These are phyloP conservation scores for Phlebiopsis flavidoalba DNA, from an alignment of 768 basidiomycete genomes.

Conservation along the genomic window DNA sequence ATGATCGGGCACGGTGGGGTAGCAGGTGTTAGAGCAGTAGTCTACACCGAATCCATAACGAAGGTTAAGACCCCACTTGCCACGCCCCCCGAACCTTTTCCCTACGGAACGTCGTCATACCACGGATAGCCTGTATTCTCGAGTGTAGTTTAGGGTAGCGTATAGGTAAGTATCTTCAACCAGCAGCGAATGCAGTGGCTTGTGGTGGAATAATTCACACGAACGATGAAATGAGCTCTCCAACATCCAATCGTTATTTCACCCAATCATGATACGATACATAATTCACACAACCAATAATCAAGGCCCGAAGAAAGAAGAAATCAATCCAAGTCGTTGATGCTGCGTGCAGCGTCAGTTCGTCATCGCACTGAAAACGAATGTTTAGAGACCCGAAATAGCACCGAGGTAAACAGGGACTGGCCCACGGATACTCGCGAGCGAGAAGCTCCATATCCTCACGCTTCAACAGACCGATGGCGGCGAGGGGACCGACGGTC, in stretches of 20 bases:
- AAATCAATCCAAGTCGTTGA: conserved; percentile 2
- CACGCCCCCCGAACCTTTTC: too few relatives aligned
- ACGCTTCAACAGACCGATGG: background rate
- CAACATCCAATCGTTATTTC: background rate
- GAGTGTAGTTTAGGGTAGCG: too few relatives aligned
- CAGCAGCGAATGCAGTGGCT: too few relatives aligned
- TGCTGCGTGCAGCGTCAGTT: background rate
- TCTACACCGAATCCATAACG: too few relatives aligned
- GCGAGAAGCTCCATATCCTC: conserved; percentile 1
- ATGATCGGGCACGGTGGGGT: too few relatives aligned
- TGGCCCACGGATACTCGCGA: conserved; percentile 1
- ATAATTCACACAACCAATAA: background rate
- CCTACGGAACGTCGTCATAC: too few relatives aligned
- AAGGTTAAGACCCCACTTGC: too few relatives aligned
- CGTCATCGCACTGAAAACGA: background rate
- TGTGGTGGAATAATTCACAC: too few relatives aligned
- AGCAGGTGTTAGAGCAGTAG: too few relatives aligned
- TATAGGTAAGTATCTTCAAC: too few relatives aligned
- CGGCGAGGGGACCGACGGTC: background rate
- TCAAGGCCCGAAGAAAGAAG: background rate
- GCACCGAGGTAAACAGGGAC: background rate
- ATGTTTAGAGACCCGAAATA: background rate
- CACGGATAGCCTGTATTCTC: too few relatives aligned
- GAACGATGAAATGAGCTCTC: background rate
- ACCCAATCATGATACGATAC: background rate